A percentile compares a stretch with the other conserved stretches of the same genome.
These are phyloP conservation scores for Coleophoma eucalyptorum DNA, from an alignment of 2,329 filamentous ascomycete species.

Conservation along the genomic window DNA sequence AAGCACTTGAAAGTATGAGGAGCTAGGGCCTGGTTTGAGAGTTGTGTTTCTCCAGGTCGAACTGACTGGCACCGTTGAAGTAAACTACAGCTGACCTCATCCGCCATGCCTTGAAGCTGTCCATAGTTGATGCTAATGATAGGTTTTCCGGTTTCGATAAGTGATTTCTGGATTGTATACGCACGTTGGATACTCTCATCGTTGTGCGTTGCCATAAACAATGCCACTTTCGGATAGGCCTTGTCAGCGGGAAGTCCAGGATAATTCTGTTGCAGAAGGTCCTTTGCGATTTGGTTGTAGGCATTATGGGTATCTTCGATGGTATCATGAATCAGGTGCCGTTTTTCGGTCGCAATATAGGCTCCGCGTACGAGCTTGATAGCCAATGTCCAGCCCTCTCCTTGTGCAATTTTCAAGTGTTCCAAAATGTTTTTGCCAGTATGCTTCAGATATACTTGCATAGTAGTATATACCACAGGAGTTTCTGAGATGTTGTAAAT, in stretches of 20 bases:
- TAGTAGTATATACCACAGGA: constrained; percentile 43
- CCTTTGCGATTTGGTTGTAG: constrained; percentile 52
- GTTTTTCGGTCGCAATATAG: constrained; percentile 44
- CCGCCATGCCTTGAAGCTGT: constrained; percentile 90
- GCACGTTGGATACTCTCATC: constrained; percentile 60
- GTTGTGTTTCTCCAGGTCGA: background rate
- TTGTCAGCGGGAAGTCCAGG: constrained; percentile 21
- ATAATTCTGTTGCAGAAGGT: constrained; percentile 37
- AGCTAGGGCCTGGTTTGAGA: background rate
- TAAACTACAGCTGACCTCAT: constrained; percentile 68
- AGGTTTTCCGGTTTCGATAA: constrained; percentile 34
- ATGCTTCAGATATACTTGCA: constrained; percentile 48
- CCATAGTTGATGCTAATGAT: constrained; percentile 53
- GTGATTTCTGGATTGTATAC: constrained; percentile 38
- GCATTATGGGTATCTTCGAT: constrained; percentile 43
- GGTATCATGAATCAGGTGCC: constrained; percentile 38
- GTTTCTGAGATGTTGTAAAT: constrained; percentile 41
- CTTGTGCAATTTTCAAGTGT: constrained; percentile 39
- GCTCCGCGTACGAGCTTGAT: constrained; percentile 51
- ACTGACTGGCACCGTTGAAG: constrained; percentile 31
- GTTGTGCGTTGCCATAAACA: constrained; percentile 82
- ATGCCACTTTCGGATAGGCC: constrained; percentile 29
- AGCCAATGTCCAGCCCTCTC: constrained; percentile 44
- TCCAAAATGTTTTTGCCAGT: constrained; percentile 38
- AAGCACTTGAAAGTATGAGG: constrained; percentile 57